A percentile compares a stretch with the other conserved stretches of the same genome.
These are phyloP conservation scores for Alternaria viburni DNA, from an alignment of 2,329 filamentous ascomycete genomes.

Conservation along the genomic window DNA sequence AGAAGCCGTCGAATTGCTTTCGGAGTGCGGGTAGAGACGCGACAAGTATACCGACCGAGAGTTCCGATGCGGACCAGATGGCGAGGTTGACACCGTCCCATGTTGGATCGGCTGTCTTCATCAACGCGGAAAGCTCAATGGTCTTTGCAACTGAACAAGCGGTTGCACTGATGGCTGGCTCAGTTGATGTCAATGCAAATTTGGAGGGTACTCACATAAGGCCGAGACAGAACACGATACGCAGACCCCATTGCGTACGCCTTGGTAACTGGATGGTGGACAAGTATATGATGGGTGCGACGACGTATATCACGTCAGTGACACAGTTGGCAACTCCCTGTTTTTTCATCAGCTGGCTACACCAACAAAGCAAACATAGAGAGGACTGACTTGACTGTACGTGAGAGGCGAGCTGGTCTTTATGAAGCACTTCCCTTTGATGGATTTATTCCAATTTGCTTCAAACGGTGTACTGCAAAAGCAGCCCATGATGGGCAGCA, in stretches of 20 bases:
- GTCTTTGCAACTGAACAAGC: conserved; percentile 35
- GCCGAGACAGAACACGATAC: conserved; percentile 36
- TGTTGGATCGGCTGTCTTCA: conserved; percentile 26
- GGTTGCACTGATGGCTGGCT: conserved; percentile 26
- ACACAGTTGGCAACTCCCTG: conserved; percentile 33
- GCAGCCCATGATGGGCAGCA: conserved; percentile 24
- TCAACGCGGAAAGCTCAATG: conserved; percentile 23
- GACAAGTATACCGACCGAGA: conserved; percentile 34
- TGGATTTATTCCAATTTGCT: conserved; percentile 32
- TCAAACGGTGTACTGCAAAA: conserved; percentile 35
- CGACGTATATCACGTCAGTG: conserved; percentile 36
- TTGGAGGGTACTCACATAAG: conserved; percentile 22
- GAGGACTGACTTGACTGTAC: conserved; percentile 16
- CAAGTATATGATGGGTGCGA: conserved; percentile 36
- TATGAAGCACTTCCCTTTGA: conserved; percentile 31
- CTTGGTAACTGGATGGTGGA: conserved; percentile 29
- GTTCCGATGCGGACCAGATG: conserved; percentile 32
- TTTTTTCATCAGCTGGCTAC: neutral
- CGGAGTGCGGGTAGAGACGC: conserved; percentile 33
- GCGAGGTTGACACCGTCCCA: conserved; percentile 30
- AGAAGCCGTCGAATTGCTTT: conserved; percentile 32
- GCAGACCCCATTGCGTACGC: conserved; percentile 34
- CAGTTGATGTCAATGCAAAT: neutral
- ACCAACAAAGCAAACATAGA: neutral
- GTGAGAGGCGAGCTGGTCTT: conserved; percentile 16